Percentiles rank a stretch among this genome's conserved stretches.
Conservation (phyloP, 345 rosid genomes). For the Capsella bursapastoris region DNA sequence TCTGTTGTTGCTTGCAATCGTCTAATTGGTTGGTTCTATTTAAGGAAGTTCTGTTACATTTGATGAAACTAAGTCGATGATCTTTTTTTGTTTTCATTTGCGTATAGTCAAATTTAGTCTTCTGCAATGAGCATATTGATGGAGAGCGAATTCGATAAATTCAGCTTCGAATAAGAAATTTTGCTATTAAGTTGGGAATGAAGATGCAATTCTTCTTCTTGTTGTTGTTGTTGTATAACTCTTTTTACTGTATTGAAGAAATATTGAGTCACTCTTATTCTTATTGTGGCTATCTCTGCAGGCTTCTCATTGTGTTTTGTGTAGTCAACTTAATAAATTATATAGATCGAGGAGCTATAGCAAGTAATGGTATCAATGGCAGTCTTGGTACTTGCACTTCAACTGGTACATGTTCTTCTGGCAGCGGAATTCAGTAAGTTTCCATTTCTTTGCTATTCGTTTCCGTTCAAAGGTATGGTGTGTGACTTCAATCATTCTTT, state of each 20-base stretch:
- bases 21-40: neutral
- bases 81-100: constrained; percentile 1
- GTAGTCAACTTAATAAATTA: constrained; percentile 81
- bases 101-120: neutral
- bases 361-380: constrained; percentile 97
- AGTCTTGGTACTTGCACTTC: constrained; percentile 64
- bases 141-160: neutral
- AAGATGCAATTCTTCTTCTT: neutral
- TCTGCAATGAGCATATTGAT: constrained; percentile 18
- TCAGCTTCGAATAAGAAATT: neutral
- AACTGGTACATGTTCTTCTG: constrained; percentile 74
- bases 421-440: constrained; percentile 95
- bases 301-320: constrained; percentile 84
- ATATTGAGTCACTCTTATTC: neutral
- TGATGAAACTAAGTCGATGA: neutral
- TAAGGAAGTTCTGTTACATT: constrained; percentile 7
- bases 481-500: constrained; percentile 8
- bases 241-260: neutral
- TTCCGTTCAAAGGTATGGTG: neutral
- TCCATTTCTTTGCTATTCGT: neutral
- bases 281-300: constrained; percentile 48
- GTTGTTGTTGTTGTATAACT: neutral
- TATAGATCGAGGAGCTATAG: constrained; percentile 92
- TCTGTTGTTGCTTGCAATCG: neutral
- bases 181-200: constrained; percentile 9